A percentile compares a stretch with the other conserved stretches of the same genome.
phyloP scores from a whole-genome alignment of 768 basidiomycete species.

The Myochromella boudieri region DNA sequence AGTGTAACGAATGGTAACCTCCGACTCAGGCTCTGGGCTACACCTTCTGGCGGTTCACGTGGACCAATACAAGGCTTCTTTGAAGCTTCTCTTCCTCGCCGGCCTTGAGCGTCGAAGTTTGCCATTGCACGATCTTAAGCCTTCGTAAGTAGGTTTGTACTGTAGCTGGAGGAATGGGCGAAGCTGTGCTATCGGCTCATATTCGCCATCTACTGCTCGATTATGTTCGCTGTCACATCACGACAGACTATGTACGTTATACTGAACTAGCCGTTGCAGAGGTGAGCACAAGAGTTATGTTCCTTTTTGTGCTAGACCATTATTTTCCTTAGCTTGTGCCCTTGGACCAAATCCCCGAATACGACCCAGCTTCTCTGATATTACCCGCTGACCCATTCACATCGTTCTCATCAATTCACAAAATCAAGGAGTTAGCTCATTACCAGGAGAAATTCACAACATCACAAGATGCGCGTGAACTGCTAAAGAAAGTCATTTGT shows the following conservation, averaged over 20 bases:
- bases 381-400: conserved; percentile 59
- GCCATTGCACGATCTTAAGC: too few species aligned
- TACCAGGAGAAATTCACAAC: conserved; percentile 49
- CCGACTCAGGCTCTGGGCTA: too few species aligned
- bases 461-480: conserved; percentile 30
- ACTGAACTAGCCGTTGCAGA: conserved; percentile 50
- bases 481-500: conserved; percentile 30
- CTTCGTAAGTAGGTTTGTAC: too few species aligned
- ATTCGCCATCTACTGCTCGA: conserved; percentile 54
- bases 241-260: conserved; percentile 53
- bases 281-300: conserved; percentile 27
- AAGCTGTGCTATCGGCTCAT: conserved; percentile 36
- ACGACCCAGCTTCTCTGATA: conserved; percentile 50
- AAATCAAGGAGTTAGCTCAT: conserved; percentile 29
- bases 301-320: neutral
- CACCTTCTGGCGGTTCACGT: too few species aligned
- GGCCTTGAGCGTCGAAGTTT: too few species aligned
- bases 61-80: too few species aligned
- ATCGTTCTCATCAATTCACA: conserved; percentile 33
- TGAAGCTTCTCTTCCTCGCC: too few species aligned
- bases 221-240: conserved; percentile 54
- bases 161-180: too few species aligned
- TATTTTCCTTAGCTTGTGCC: conserved; percentile 34
- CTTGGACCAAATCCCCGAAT: conserved; percentile 42
- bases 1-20: too few species aligned